phyloP scores from a whole-genome alignment of 352 stramenopile species.

The Phytophthora citrophthora region DNA sequence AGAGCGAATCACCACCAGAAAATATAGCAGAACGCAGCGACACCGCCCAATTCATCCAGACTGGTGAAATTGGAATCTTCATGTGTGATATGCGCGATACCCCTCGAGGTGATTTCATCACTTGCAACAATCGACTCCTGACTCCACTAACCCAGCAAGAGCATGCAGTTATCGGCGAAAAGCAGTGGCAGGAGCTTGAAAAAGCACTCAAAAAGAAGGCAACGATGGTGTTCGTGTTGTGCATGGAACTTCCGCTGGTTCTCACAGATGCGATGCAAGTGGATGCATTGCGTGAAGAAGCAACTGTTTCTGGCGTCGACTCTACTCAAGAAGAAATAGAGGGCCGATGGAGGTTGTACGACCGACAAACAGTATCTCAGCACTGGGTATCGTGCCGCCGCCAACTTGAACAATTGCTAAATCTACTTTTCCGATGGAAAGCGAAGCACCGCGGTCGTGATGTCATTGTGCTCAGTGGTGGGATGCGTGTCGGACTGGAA shows the following conservation, averaged over 20 bases:
- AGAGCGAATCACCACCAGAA: not conserved
- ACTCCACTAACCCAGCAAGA: constrained; percentile 57
- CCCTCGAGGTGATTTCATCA: constrained; percentile 47
- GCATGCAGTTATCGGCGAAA: constrained; percentile 64
- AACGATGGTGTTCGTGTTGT: constrained; percentile 63
- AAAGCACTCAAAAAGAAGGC: constrained; percentile 71
- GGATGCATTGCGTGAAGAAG: constrained; percentile 52
- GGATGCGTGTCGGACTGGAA: constrained; percentile 67
- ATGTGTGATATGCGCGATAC: constrained; percentile 63
- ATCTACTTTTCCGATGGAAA: constrained; percentile 82
- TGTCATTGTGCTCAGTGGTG: constrained; percentile 72
- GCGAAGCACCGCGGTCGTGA: constrained; percentile 71
- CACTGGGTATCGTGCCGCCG: constrained; percentile 76
- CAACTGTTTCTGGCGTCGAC: not conserved
- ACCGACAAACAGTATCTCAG: constrained; percentile 53
- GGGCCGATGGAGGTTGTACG: constrained; percentile 61
- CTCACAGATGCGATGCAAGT: constrained; percentile 56
- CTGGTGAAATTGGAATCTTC: constrained; percentile 65
- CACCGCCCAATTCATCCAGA: constrained; percentile 46
- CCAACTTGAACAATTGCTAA: constrained; percentile 73
- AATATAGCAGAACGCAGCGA: constrained; percentile 3
- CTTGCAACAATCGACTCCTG: constrained; percentile 67
- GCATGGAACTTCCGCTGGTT: constrained; percentile 72
- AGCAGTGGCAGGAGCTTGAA: constrained; percentile 74
- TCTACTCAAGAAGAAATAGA: constrained; percentile 19